Evolutionary conservation across 2,329 filamentous ascomycete species (phyloP), one percentile per base, ranked within the genome.

Genomic region (Chaetomiaceae sp.): DNA sequence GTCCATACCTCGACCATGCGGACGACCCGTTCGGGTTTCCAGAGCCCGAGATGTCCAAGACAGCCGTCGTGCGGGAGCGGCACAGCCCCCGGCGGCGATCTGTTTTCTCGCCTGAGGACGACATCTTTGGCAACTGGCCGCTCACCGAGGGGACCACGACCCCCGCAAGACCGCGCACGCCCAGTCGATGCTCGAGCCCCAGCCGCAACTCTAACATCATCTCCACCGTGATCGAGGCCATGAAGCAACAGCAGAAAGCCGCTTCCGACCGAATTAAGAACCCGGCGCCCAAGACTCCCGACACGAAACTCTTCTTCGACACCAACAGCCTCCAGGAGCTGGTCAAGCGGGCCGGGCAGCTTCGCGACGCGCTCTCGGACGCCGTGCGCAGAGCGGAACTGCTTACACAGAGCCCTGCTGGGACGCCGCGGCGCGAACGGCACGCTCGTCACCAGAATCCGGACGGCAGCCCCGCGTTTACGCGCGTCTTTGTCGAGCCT

Each of bases 271-370:
- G 74, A 9, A 60, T 65, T 17, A 65, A 65, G 19, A 66, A 65
- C 39, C 38, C 49, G 6, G 63, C 68, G 6, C 67, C 66, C 14
- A 69, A 67, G 63, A 56, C 66, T 11, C 70, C 76, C 40, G 73
- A 75, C 47, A 74, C 76, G 55, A 79, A 79, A 69, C 77, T 86
- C 63, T 84, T 84, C 54, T 87, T 87, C 58, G 83, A 85, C 64
- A 86, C 83, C 5, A 85, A 84, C 58, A 86, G 81, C 66, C 73
- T 87, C n/a, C 82, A 81, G 61, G 80, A 83, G 62, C 71, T 87
- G 49, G 83, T 87, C 34, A 82, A 81, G 64, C 75, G 82, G 54
- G 83, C 83, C 1, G 76, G 79, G 25, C 78, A 80, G 51, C 68
- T 87, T 31, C 77, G 79, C 25, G 81, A 85, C 59, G 71, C 73